Percentiles rank a stretch among this genome's conserved stretches.
phyloP scores from a whole-genome alignment of 345 rosid genomes.

The Sisymbrium altissimum region DNA sequence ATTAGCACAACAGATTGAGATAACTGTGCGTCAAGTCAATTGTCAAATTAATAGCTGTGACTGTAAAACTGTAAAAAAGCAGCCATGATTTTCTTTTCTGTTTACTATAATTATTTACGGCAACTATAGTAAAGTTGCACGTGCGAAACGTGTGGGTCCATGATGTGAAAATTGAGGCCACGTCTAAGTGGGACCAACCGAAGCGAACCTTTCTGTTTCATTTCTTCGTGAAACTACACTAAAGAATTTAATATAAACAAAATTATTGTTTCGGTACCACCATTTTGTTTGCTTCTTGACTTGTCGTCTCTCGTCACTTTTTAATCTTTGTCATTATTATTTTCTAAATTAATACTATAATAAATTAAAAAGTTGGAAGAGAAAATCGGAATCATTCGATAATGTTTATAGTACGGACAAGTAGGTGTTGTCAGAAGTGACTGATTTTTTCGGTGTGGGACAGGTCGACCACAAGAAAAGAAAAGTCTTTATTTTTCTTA shows the following conservation, averaged over 20 bases:
- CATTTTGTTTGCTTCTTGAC: constrained; percentile 32
- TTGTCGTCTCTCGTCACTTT: constrained; percentile 39
- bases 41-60: no score
- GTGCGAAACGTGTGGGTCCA: constrained; percentile 33
- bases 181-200: constrained; percentile 29
- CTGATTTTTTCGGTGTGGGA: constrained; percentile 33
- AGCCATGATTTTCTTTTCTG: neutral
- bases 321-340: neutral
- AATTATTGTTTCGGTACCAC: constrained; percentile 34
- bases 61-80: no score
- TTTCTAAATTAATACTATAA: neutral
- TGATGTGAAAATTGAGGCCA: constrained; percentile 22
- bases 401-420: constrained; percentile 53
- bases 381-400: constrained; percentile 31
- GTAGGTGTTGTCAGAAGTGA: constrained; percentile 36
- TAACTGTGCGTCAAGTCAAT: neutral
- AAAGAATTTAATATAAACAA: neutral
- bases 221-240: constrained; percentile 17
- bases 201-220: constrained; percentile 22
- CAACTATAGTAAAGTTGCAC: constrained; percentile 9
- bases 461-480: constrained; percentile 28
- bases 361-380: neutral
- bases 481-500: neutral
- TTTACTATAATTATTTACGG: neutral
- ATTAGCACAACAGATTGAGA: neutral